phyloP scores from a whole-genome alignment of 768 basidiomycete species.

The Leccinum ochraceum region DNA sequence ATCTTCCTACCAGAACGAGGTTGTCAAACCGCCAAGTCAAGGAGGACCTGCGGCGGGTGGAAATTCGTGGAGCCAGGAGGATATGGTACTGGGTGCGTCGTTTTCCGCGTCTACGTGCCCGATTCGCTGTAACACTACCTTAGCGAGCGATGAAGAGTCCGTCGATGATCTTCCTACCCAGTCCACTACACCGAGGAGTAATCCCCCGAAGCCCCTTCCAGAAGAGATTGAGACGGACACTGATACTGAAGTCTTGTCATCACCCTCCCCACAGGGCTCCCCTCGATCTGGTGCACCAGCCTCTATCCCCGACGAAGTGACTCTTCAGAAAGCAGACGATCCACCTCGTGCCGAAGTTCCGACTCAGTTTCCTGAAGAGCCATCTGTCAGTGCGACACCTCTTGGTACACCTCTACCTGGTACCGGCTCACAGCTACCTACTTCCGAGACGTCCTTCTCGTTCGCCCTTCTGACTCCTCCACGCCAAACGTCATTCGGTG shows the following conservation, averaged over 20 bases:
- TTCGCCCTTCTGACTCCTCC: constrained; percentile 49
- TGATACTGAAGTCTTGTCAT: constrained; percentile 31
- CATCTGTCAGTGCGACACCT: constrained; percentile 24
- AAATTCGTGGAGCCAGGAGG: constrained; percentile 18
- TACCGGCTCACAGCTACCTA: constrained; percentile 2
- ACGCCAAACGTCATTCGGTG: constrained; percentile 40
- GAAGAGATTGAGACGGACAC: constrained; percentile 24
- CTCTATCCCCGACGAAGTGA: constrained; percentile 13
- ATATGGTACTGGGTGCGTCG: constrained; percentile 22
- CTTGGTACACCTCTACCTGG: constrained; percentile 26
- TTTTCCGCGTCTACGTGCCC: not conserved
- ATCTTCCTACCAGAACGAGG: constrained; percentile 29
- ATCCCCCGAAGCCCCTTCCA: constrained; percentile 13
- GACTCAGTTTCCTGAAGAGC: constrained; percentile 3
- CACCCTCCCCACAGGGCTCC: constrained; percentile 23
- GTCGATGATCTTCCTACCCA: constrained; percentile 17
- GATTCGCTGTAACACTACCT: constrained; percentile 2
- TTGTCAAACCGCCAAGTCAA: constrained; percentile 25
- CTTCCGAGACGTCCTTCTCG: constrained; percentile 15
- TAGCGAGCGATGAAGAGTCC: constrained; percentile 44
- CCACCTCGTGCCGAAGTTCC: constrained; percentile 17
- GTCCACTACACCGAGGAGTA: constrained; percentile 31
- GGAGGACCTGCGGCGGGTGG: constrained; percentile 23
- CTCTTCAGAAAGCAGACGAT: constrained; percentile 19
- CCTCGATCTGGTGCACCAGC: constrained; percentile 12